phyloP scores from a whole-genome alignment of 2,329 filamentous ascomycete species.

The Phialemoniopsis sp. region DNA sequence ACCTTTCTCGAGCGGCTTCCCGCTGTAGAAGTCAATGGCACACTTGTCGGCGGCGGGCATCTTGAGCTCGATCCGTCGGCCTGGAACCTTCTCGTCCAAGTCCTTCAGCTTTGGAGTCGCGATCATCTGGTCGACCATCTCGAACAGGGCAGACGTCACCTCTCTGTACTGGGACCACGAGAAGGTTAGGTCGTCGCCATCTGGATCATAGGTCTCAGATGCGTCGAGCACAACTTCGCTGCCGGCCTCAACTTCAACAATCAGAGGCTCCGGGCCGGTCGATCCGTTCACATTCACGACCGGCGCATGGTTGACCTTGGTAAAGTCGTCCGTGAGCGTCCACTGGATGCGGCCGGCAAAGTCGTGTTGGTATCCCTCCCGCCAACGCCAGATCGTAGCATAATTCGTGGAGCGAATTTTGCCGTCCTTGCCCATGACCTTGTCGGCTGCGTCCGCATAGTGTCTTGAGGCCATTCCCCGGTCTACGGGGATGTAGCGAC shows the following conservation, averaged over 20 bases:
- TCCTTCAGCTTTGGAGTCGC: slow-evolving; percentile 14
- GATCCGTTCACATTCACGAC: slow-evolving; percentile 14
- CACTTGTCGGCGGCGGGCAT: slow-evolving; percentile 18
- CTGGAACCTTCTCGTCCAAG: slow-evolving; percentile 11
- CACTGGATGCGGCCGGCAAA: slow-evolving; percentile 13
- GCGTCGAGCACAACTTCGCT: slow-evolving; percentile 9
- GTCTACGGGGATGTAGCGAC: slow-evolving; percentile 25
- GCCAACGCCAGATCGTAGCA: slow-evolving; percentile 50
- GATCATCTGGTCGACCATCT: background rate
- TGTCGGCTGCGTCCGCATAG: slow-evolving; percentile 26
- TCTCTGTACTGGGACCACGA: slow-evolving; percentile 12
- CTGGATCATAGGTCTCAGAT: slow-evolving; percentile 9
- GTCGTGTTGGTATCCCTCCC: slow-evolving; percentile 45
- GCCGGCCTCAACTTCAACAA: slow-evolving; percentile 5
- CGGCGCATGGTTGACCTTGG: slow-evolving; percentile 7
- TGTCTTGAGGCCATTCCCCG: slow-evolving; percentile 7
- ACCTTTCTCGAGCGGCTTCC: slow-evolving; percentile 4
- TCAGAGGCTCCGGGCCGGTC: slow-evolving; percentile 4
- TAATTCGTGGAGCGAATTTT: slow-evolving; percentile 30
- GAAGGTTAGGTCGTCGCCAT: slow-evolving; percentile 9
- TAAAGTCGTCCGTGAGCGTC: slow-evolving; percentile 4
- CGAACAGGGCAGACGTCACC: background rate
- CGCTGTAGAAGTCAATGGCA: slow-evolving; percentile 8
- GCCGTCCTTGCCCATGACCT: slow-evolving; percentile 24
- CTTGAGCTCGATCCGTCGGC: slow-evolving; percentile 5